phyloP scores from a whole-genome alignment of 192 early-diverging fungal species.

The Linderina pennispora region DNA sequence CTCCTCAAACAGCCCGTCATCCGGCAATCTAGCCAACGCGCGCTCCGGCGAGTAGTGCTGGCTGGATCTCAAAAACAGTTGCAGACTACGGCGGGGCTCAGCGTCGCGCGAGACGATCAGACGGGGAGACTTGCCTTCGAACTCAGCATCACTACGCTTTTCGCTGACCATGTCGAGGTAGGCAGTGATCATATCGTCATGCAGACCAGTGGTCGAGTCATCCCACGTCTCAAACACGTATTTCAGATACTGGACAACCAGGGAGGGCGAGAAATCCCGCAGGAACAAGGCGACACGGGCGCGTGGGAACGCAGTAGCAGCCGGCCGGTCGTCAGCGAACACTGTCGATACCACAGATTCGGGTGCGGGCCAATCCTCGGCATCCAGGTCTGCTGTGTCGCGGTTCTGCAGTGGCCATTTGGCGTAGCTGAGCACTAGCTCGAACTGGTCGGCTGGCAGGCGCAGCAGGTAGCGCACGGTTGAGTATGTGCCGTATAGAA shows the following conservation, averaged over 20 bases:
- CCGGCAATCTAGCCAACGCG: constrained; percentile 67
- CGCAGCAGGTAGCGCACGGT: constrained; percentile 73
- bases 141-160: neutral
- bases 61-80: constrained; percentile 66
- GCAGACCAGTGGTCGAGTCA: constrained; percentile 63
- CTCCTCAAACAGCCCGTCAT: constrained; percentile 78
- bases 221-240: constrained; percentile 68
- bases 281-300: constrained; percentile 60
- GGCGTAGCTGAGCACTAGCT: constrained; percentile 79
- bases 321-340: constrained; percentile 46
- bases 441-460: constrained; percentile 67
- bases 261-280: constrained; percentile 55
- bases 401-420: constrained; percentile 69
- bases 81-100: constrained; percentile 33
- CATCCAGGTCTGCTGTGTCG: constrained; percentile 21
- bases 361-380: constrained; percentile 26
- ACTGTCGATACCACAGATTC: constrained; percentile 32
- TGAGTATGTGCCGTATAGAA: constrained; percentile 56
- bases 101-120: neutral
- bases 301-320: constrained; percentile 57
- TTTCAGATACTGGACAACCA: constrained; percentile 72
- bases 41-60: constrained; percentile 67
- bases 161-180: constrained; percentile 66
- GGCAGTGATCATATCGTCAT: constrained; percentile 73
- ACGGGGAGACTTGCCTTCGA: too few species aligned